Evolutionary conservation across 1,284 basidiomycete genomes (phyloP).

Genomic region (Cryptococcus amylolentus): DNA sequence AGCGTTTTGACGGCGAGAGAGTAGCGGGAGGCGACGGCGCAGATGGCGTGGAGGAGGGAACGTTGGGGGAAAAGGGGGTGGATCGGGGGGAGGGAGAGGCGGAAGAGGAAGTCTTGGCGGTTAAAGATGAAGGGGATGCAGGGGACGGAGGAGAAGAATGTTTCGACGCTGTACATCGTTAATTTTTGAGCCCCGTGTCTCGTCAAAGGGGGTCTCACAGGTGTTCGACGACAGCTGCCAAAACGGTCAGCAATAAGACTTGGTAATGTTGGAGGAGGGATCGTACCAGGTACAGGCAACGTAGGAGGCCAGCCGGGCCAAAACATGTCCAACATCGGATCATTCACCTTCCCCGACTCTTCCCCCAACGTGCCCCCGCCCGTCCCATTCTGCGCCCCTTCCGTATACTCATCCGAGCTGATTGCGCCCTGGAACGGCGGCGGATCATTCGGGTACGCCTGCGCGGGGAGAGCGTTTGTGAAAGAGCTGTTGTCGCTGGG

Average conservation of each 20-base stretch:
- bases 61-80: conserved; percentile 48
- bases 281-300: conserved; percentile 35
- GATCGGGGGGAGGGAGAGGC: conserved; percentile 48
- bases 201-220: conserved; percentile 25
- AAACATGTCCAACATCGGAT: conserved; percentile 31
- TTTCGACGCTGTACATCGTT: conserved; percentile 29
- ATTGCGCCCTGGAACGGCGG: background rate
- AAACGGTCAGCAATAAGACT: background rate
- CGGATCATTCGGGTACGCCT: background rate
- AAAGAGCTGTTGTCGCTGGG: background rate
- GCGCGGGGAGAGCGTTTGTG: background rate
- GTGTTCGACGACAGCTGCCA: conserved; percentile 37
- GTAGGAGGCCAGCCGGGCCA: conserved; percentile 45
- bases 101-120: conserved; percentile 37
- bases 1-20: conserved; percentile 30
- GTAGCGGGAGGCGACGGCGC: conserved; percentile 45
- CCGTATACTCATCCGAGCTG: background rate
- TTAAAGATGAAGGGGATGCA: conserved; percentile 42
- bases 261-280: background rate
- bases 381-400: background rate
- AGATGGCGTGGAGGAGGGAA: conserved; percentile 49
- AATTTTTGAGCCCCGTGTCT: background rate
- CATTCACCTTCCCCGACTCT: conserved; percentile 23
- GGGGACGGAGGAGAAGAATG: conserved; percentile 43
- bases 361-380: conserved; percentile 4